phyloP scores from a whole-genome alignment of 2,329 filamentous ascomycete genomes.

The Aureobasidium leucospermi region DNA sequence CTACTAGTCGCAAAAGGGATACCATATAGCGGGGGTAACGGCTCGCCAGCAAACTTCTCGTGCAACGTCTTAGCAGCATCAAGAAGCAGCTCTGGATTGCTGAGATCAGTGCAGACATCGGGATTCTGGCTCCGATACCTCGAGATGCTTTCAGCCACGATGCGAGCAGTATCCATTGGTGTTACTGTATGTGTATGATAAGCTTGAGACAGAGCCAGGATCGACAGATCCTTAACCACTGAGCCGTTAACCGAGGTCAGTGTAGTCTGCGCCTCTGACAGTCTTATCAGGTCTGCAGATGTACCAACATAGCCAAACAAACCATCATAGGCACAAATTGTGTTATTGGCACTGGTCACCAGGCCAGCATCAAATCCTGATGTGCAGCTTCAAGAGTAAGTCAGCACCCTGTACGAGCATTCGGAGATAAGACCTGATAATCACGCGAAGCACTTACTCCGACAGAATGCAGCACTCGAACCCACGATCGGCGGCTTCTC shows the following conservation, averaged over 20 bases:
- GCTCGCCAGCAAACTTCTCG: slow-evolving; percentile 17
- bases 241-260: background rate
- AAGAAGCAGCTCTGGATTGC: background rate
- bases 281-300: background rate
- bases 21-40: slow-evolving; percentile 47
- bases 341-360: slow-evolving; percentile 42
- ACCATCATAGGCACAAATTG: slow-evolving; percentile 44
- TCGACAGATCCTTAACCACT: background rate
- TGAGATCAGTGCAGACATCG: too few relatives aligned
- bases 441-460: slow-evolving; percentile 21
- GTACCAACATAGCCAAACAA: slow-evolving; percentile 34
- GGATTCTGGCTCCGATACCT: background rate
- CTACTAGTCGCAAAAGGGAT: slow-evolving; percentile 53
- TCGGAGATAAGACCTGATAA: background rate
- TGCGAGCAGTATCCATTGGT: background rate
- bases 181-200: background rate
- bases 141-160: background rate
- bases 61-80: background rate
- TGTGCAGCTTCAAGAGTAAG: slow-evolving; percentile 29
- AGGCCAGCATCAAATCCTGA: slow-evolving; percentile 43
- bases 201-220: background rate
- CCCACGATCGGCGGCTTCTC: slow-evolving; percentile 54
- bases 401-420: background rate
- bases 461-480: slow-evolving; percentile 51
- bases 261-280: background rate